Percentiles rank a stretch among this genome's conserved stretches.
phyloP scores from a whole-genome alignment of 2,329 filamentous ascomycete genomes.

The Aspergillus sp. region DNA sequence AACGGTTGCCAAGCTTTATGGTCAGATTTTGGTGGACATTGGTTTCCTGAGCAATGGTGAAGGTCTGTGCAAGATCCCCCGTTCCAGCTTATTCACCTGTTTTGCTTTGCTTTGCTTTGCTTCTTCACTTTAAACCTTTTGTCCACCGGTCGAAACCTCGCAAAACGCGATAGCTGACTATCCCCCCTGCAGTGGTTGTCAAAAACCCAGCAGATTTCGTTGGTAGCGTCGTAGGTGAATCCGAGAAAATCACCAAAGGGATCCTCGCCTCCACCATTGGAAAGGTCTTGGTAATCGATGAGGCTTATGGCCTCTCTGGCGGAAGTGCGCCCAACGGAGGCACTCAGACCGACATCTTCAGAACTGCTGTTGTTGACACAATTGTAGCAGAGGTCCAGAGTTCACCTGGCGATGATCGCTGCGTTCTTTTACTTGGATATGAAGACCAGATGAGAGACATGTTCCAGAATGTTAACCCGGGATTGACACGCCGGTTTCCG shows the following conservation, averaged over 20 bases:
- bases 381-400: conserved; percentile 73
- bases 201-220: conserved; percentile 77
- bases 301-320: conserved; percentile 67
- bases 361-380: conserved; percentile 68
- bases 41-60: conserved; percentile 68
- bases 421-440: conserved; percentile 71
- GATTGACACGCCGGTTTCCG: conserved; percentile 65
- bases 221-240: conserved; percentile 61
- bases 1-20: conserved; percentile 71
- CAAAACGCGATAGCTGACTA: too few species aligned
- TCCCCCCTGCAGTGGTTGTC: conserved; percentile 55
- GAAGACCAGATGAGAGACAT: conserved; percentile 67
- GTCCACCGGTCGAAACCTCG: too few species aligned
- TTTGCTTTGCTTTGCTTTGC: too few species aligned
- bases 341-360: conserved; percentile 50
- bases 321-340: conserved; percentile 27
- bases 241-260: conserved; percentile 69
- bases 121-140: too few species aligned
- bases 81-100: too few species aligned
- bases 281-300: conserved; percentile 78
- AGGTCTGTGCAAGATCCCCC: conserved; percentile 42
- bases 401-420: conserved; percentile 68
- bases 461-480: conserved; percentile 73
- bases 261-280: conserved; percentile 67
- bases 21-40: conserved; percentile 64